Evolutionary conservation across 148 eudicot species (phyloP), one percentile per base, ranked within the genome.

Genomic region (Fallopia convolvulus): DNA sequence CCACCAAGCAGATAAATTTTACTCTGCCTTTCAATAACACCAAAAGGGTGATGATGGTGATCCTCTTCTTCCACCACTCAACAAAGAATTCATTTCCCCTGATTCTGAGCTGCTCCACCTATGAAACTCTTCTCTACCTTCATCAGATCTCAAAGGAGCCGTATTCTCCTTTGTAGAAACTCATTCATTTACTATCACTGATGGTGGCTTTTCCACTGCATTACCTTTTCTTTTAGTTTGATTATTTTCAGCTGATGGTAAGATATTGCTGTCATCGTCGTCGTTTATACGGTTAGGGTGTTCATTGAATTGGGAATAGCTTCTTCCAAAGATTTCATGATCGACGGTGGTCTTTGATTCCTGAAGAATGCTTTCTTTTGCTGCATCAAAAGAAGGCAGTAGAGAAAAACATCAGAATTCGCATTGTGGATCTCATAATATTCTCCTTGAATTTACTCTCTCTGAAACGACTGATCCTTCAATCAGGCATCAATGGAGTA

Each of bases 251-350:
- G 71, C 11, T 65, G 72, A 68, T 68, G 72, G 46, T 39, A 68
- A 36, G 44, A 79, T 55, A 65, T 76, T 76, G 20, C 42, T 23
- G 70, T 81, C 13, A 61, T 70, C 41, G 23, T 6, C 26, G 21
- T 76, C 32, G 75, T 44, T 84, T 41, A 85, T 89, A 10, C 82
- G 79, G n/a, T 88, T 81, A 11, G 83, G 86, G 77, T 86, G 90
- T 73, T 87, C 87, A 46, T 77, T 84, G 84, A 87, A 92, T 74
- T 92, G 88, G 13, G 97, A 86, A 77, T 95, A 86, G 66, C 91
- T 85, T 70, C 92, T 88, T 52, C 82, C 88, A 73, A 65, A 89
- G 55, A 77, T 76, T 8, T 73, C 75, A 72, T 65, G 71, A 15
- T 26, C 6, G 18, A 52, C 5, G 36, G 40, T 13, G 20, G 81